Evolutionary conservation across 2,329 filamentous ascomycete species (phyloP), one percentile per base, ranked within the genome.

Genomic region (Sarocladium kiliense): DNA sequence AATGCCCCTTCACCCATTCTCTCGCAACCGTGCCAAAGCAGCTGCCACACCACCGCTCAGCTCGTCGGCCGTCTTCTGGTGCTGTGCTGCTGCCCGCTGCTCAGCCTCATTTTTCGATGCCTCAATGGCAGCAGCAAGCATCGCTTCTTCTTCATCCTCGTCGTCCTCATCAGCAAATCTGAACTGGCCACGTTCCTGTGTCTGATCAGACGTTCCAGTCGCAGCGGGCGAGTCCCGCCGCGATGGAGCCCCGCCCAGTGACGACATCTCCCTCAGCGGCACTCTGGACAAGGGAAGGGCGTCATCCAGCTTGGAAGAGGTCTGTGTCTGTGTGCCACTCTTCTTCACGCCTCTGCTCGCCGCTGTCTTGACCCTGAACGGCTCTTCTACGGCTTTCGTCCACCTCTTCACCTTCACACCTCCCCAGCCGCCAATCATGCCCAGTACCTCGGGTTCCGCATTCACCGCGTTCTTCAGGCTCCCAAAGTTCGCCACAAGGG

Each of bases 321-420:
- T 27, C 25, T 30, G 47, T 21, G 39, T 21, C 19, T 37, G 39
- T 26, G 58, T 55, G 30, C 34, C 23, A 55, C 61, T 44, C 16
- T 62, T 59, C 47, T 64, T 65, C 44, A 64, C 56, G 23, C 60
- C 61, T 34, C 69, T 62, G 65, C 75, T 89, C n/a, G 80, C 82
- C 2, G 88, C 82, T 64, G 87, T 88, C 63, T 85, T 84, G 4
- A 87, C 84, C 56, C 90, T 77, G 63, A 97, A 97, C 0, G 91
- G 90, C 70, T 96, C 91, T 57, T 90, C 82, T 1, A 97, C 88
- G 10, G 88, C 87, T 56, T 77, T 81, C 61, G 81, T 87, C 93
- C 93, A 97, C 56, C 85, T 82, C 70, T 88, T 87, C 21, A 97
- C 91, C 71, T 99, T 99, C 74, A 90, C 91, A 71, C 95, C 90